Percentiles rank a stretch among this genome's conserved stretches.
These are phyloP conservation scores for Voacanga thouarsii DNA, from an alignment of 257 asterid species.

Conservation along the genomic window DNA sequence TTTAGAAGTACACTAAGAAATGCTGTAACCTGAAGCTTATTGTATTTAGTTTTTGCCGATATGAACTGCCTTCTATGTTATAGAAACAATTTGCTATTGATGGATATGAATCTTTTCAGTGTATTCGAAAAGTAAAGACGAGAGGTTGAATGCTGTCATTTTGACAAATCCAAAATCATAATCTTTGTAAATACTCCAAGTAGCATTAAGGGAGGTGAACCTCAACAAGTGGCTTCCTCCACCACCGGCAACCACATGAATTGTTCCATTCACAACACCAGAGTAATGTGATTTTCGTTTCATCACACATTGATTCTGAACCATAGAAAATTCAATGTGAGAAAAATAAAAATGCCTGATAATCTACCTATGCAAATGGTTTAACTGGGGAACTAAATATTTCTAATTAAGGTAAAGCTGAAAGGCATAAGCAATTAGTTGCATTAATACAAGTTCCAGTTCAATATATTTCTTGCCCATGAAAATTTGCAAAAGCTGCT, in stretches of 20 bases:
- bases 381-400: no score
- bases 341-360: no score
- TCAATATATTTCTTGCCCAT: no score
- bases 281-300: slow-evolving; percentile 42
- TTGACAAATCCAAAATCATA: slow-evolving; percentile 72
- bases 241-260: slow-evolving; percentile 55
- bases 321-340: neutral
- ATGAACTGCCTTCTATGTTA: neutral
- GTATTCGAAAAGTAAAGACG: slow-evolving; percentile 69
- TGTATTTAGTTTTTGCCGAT: neutral
- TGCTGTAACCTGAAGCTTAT: neutral
- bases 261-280: slow-evolving; percentile 69
- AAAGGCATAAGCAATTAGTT: no score
- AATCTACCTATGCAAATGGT: no score
- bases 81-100: neutral
- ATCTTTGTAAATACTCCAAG: slow-evolving; percentile 77
- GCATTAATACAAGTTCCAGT: no score
- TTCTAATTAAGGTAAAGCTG: no score
- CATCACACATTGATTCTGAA: slow-evolving; percentile 56
- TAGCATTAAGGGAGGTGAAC: slow-evolving; percentile 42
- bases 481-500: no score
- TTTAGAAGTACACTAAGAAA: neutral
- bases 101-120: slow-evolving; percentile 16
- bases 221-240: slow-evolving; percentile 64
- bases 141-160: slow-evolving; percentile 63